Evolutionary conservation across 2,329 filamentous ascomycete species (phyloP).

Genomic region (Aspergillus flavus): DNA sequence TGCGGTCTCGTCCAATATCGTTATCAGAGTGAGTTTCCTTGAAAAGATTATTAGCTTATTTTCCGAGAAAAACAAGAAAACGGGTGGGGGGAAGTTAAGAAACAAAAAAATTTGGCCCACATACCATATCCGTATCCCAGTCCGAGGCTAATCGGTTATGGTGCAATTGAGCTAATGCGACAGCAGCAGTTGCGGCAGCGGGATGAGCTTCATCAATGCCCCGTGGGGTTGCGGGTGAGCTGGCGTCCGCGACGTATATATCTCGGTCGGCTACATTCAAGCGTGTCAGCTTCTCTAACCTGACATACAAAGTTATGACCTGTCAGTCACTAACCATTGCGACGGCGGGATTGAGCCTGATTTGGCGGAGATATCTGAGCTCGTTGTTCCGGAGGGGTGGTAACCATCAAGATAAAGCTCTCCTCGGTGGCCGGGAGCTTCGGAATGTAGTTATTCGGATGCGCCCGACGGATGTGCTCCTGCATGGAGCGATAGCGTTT

Average conservation of each 20-base stretch:
- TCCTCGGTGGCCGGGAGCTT: conserved; percentile 98
- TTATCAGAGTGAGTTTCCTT: conserved; percentile 74
- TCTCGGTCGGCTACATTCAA: conserved; percentile 64
- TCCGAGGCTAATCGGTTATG: conserved; percentile 75
- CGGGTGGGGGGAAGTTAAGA: neutral
- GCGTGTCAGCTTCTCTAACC: conserved; percentile 12
- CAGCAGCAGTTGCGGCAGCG: conserved; percentile 76
- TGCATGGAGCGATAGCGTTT: conserved; percentile 98
- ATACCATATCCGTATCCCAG: conserved; percentile 76
- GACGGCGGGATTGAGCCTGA: conserved; percentile 37
- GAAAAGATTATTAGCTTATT: conserved; percentile 4
- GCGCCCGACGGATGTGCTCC: conserved; percentile 96
- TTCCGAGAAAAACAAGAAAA: neutral
- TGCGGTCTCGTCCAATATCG: conserved; percentile 64
- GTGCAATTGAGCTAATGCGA: conserved; percentile 82
- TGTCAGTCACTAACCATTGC: conserved; percentile 39
- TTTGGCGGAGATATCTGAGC: conserved; percentile 55
- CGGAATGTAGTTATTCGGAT: conserved; percentile 95
- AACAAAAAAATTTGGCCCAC: conserved; percentile 42
- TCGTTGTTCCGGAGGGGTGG: conserved; percentile 76
- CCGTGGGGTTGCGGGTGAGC: conserved; percentile 69
- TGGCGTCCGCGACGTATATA: conserved; percentile 68
- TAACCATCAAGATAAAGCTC: conserved; percentile 96
- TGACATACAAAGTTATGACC: neutral
- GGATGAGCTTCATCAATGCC: conserved; percentile 69